phyloP scores from a whole-genome alignment of 2,329 filamentous ascomycete species.

The Akanthomyces muscarius region DNA sequence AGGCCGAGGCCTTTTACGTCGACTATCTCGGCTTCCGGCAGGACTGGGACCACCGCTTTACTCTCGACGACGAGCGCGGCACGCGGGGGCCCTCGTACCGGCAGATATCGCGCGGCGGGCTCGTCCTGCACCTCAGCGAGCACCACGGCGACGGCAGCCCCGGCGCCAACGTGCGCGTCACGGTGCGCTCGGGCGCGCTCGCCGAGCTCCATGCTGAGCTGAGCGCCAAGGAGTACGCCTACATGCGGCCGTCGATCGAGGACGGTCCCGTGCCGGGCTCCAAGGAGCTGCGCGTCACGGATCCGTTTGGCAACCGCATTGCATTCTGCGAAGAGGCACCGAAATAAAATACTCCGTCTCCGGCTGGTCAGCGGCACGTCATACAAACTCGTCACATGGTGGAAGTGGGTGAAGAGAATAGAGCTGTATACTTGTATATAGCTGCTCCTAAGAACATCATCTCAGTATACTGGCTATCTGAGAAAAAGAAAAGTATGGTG shows the following conservation, averaged over 20 bases:
- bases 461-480: neutral
- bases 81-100: slow-evolving; percentile 21
- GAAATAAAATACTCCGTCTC: neutral
- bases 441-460: neutral
- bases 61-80: slow-evolving; percentile 8
- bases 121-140: slow-evolving; percentile 21
- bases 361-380: too few relatives aligned
- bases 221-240: slow-evolving; percentile 19
- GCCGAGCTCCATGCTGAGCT: slow-evolving; percentile 19
- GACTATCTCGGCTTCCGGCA: slow-evolving; percentile 21
- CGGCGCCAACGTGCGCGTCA: slow-evolving; percentile 11
- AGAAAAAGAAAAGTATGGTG: neutral
- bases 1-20: slow-evolving; percentile 23
- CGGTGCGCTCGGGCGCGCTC: slow-evolving; percentile 11
- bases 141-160: slow-evolving; percentile 19
- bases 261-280: slow-evolving; percentile 3
- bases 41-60: slow-evolving; percentile 23
- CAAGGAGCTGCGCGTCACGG: slow-evolving; percentile 18
- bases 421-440: neutral
- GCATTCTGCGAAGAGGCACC: slow-evolving; percentile 17
- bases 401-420: neutral
- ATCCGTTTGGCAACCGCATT: slow-evolving; percentile 22
- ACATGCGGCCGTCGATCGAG: slow-evolving; percentile 21
- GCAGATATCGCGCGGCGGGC: slow-evolving; percentile 19
- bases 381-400: neutral